Evolutionary conservation across 768 basidiomycete genomes (phyloP), one percentile per base, ranked within the genome.

Genomic region (Termitomyces bulborhizus): DNA sequence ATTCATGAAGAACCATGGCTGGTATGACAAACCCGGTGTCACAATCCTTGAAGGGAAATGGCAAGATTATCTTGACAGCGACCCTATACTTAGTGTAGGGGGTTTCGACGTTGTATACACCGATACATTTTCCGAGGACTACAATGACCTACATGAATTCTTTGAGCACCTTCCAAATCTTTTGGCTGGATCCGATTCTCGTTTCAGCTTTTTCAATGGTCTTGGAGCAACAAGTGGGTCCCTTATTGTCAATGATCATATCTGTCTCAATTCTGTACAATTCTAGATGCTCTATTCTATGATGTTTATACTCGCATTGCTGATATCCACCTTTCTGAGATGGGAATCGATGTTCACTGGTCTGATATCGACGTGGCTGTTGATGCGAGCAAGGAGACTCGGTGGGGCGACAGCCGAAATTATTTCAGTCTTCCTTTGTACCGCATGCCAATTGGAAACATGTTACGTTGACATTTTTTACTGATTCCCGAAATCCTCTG

Each of bases 181-280:
- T 4, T 75, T 98, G 15, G 76, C 78, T 21, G 84, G 84, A 13
- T 79, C 83, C n/a, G 75, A 84, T 13, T 86, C 88, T n/a, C 76
- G 83, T 15, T 90, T 95, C 66, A 88, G 93, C 57, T 99, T 98
- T 72, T 99, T 98, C 79, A 93, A 99, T 65, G 97, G 97, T 12
- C 80, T 99, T 8, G 97, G 92, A 15, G 96, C 95, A 31, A 98
- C 93, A 7, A 93, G 92, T 89, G 65, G 67, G 86, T 13, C 36
- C 40, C 47, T 37, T 45, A 34, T 53, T 37, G 57, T 40, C 16
- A 36, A 6, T 21, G 29, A 44, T 39, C 51, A 18, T 52, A 16
- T 4, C 21, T 26, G 18, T 37, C 53, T 62, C 16, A 58, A 44
- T 40, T 57, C 26, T 49, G 6, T 21, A 26, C 34, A 47, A 32